Evolutionary conservation across 495 filamentous ascomycete species (phyloP).

Genomic region (Penicillium argentinense): DNA sequence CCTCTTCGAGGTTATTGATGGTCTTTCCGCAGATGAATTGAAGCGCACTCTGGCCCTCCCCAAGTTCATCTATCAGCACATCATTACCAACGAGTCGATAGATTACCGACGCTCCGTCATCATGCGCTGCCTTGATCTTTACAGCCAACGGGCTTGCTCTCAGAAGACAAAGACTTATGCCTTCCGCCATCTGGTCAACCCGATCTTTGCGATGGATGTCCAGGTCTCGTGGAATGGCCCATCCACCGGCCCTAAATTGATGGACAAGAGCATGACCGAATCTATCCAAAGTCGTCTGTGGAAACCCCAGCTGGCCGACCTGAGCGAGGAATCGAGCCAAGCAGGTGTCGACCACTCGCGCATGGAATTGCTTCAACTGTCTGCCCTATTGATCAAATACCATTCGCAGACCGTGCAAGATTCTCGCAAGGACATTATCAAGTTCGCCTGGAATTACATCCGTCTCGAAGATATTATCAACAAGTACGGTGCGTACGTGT

Average conservation of each 20-base stretch:
- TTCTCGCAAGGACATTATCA: slow-evolving; percentile 96
- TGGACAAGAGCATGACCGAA: slow-evolving; percentile 87
- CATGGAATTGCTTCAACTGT: slow-evolving; percentile 93
- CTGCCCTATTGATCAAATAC: slow-evolving; percentile 92
- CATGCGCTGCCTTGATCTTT: slow-evolving; percentile 83
- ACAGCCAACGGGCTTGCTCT: slow-evolving; percentile 69
- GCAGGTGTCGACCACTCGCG: slow-evolving; percentile 91
- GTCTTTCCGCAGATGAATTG: slow-evolving; percentile 78
- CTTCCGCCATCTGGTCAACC: slow-evolving; percentile 90
- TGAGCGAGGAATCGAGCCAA: slow-evolving; percentile 80
- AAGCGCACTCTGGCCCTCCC: slow-evolving; percentile 74
- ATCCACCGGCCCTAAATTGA: slow-evolving; percentile 66
- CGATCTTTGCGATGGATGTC: slow-evolving; percentile 95
- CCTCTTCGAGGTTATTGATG: slow-evolving; percentile 84
- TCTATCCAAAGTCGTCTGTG: slow-evolving; percentile 91
- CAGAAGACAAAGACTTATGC: slow-evolving; percentile 93
- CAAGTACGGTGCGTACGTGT: slow-evolving; percentile 96
- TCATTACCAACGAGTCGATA: slow-evolving; percentile 81
- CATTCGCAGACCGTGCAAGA: slow-evolving; percentile 81
- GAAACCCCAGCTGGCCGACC: slow-evolving; percentile 82
- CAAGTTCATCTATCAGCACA: slow-evolving; percentile 77
- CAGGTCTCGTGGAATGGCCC: slow-evolving; percentile 56
- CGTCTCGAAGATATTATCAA: slow-evolving; percentile 97
- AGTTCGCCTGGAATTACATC: slow-evolving; percentile 98
- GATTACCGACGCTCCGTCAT: slow-evolving; percentile 87